Evolutionary conservation across 2,329 filamentous ascomycete genomes (phyloP).

Genomic region (Pseudogymnoascus sp.): DNA sequence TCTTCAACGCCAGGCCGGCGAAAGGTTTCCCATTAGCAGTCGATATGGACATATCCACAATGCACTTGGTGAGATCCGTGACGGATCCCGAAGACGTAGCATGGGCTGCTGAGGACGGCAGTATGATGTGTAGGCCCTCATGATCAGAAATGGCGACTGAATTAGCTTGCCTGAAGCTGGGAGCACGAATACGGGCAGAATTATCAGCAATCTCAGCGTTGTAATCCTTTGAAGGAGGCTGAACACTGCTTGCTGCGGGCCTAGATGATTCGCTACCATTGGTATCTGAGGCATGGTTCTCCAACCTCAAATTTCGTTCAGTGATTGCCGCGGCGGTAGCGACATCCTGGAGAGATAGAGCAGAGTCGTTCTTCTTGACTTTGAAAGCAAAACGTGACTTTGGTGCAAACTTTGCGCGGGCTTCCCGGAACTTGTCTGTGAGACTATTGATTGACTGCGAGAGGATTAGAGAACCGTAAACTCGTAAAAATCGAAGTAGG

Average conservation of each 20-base stretch:
- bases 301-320: slow-evolving; percentile 15
- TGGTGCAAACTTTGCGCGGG: slow-evolving; percentile 58
- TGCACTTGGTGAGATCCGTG: slow-evolving; percentile 58
- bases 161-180: slow-evolving; percentile 54
- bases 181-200: slow-evolving; percentile 42
- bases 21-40: slow-evolving; percentile 56
- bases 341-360: slow-evolving; percentile 48
- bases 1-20: slow-evolving; percentile 60
- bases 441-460: slow-evolving; percentile 67
- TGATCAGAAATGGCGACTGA: slow-evolving; percentile 61
- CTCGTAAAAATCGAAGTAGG: neutral
- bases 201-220: slow-evolving; percentile 45
- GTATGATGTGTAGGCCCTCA: slow-evolving; percentile 62
- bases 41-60: slow-evolving; percentile 72
- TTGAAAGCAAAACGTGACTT: slow-evolving; percentile 82
- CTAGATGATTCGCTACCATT: slow-evolving; percentile 22
- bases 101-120: slow-evolving; percentile 62
- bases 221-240: slow-evolving; percentile 41
- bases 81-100: slow-evolving; percentile 67
- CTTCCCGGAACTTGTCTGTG: slow-evolving; percentile 67
- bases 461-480: neutral
- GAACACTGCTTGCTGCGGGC: slow-evolving; percentile 26
- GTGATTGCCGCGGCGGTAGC: slow-evolving; percentile 39
- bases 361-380: slow-evolving; percentile 43
- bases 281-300: neutral